Conservation (phyloP, 257 asterid species). For the Galeopsis tetrahit region DNA sequence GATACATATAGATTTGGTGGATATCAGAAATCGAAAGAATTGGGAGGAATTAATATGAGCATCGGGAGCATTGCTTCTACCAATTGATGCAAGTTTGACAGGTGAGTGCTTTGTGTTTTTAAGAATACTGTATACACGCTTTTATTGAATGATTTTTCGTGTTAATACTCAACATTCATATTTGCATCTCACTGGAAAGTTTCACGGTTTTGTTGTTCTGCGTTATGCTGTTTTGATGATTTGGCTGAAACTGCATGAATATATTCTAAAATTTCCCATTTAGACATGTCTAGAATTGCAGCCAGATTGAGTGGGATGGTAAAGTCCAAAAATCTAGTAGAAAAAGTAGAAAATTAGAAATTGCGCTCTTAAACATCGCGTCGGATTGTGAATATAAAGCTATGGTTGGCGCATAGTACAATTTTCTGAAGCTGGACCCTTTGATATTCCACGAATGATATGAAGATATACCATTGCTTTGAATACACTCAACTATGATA, state of each 20-base stretch:
- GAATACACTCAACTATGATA: slow-evolving; percentile 33
- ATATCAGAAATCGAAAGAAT: slow-evolving; percentile 44
- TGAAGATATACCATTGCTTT: slow-evolving; percentile 33
- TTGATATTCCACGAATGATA: slow-evolving; percentile 34
- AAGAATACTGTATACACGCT: no score
- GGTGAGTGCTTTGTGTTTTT: slow-evolving; percentile 42
- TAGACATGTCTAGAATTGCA: no score
- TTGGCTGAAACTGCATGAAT: no score
- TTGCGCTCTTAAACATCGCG: slow-evolving; percentile 34
- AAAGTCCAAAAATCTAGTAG: no score
- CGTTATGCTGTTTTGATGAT: no score
- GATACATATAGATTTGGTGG: slow-evolving; percentile 62
- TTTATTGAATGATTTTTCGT: not conserved
- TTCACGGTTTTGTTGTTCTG: not conserved
- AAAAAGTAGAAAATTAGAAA: not conserved
- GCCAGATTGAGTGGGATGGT: no score
- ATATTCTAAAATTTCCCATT: no score
- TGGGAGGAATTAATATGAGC: slow-evolving; percentile 64
- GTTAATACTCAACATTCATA: not conserved
- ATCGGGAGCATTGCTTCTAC: slow-evolving; percentile 71
- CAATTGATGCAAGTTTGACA: slow-evolving; percentile 91
- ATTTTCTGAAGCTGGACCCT: slow-evolving; percentile 34
- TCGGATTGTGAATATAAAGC: slow-evolving; percentile 14
- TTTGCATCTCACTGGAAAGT: not conserved
- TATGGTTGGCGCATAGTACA: slow-evolving; percentile 30